Percentiles rank a stretch among this genome's conserved stretches.
These are phyloP conservation scores for Kazachstania psychrophila DNA, from an alignment of 805 yeast species.

Conservation along the genomic window DNA sequence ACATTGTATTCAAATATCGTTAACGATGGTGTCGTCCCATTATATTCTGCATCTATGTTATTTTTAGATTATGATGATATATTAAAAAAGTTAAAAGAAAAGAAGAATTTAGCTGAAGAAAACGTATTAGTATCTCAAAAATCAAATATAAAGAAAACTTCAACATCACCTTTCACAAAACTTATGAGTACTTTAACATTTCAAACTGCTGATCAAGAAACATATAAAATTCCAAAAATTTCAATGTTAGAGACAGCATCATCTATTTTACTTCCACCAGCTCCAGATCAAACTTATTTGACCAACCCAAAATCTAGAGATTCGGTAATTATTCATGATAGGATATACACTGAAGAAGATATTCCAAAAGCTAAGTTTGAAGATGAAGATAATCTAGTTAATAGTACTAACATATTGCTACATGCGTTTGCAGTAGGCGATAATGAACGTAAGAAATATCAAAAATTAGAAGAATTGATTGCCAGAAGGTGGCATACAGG, in stretches of 20 bases:
- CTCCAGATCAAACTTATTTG: conserved; percentile 53
- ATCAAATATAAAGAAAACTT: conserved; percentile 22
- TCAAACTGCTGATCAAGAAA: conserved; percentile 11
- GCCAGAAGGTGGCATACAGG: conserved; percentile 83
- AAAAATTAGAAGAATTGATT: conserved; percentile 71
- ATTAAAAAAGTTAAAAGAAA: conserved; percentile 22
- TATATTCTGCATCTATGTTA: conserved; percentile 60
- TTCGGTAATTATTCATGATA: conserved; percentile 59
- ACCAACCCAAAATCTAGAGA: conserved; percentile 54
- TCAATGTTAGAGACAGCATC: conserved; percentile 65
- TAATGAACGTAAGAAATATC: conserved; percentile 53
- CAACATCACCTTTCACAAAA: conserved; percentile 37
- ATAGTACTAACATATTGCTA: conserved; percentile 23
- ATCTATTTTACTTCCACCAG: conserved; percentile 57
- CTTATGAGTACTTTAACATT: conserved; percentile 37
- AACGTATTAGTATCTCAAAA: conserved; percentile 5
- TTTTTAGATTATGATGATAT: conserved; percentile 57
- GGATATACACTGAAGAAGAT: conserved; percentile 44
- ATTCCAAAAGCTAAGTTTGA: conserved; percentile 30
- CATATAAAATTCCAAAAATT: conserved; percentile 44
- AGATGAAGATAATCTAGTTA: conserved; percentile 8
- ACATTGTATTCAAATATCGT: conserved; percentile 68
- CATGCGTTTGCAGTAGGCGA: conserved; percentile 25
- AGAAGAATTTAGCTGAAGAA: conserved; percentile 4
- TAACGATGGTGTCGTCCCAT: conserved; percentile 77